Evolutionary conservation across 306 rosid genomes (phyloP), one percentile per base, ranked within the genome.

Genomic region (Delonix regia): DNA sequence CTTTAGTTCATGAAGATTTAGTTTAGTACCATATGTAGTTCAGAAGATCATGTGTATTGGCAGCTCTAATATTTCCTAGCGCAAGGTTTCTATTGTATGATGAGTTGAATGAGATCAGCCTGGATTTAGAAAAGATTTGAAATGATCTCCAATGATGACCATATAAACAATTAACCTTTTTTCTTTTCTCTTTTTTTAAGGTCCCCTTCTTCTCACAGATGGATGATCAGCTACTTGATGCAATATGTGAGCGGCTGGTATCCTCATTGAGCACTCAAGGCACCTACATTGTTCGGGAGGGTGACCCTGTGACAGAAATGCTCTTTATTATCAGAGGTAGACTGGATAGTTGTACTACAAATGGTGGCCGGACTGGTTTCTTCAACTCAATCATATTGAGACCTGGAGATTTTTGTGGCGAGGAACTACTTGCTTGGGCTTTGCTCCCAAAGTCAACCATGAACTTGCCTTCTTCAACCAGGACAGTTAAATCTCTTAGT

Each of bases 391-490:
- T 91, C 71, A 91, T 77, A 69, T 86, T 95, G 85, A 88, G 98
- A 74, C 97, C 97, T 33, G 98, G 98, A 72, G 97, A 95, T 74
- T 95, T 95, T 82, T 95, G 99, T 51, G 99, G 99, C 2, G 99
- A 95, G 84, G 99, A 95, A 77, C 89, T 95, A 22, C 99, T 95
- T 73, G 83, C 98, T 8, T 95, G 99, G 99, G 99, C 99, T 21
- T 83, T 95, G 83, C 94, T 85, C 45, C 98, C 98, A 61, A 93
- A 93, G 84, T 93, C 94, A 68, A 89, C 96, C 3, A 73, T 78
- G 49, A 95, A 91, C 83, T 80, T 95, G 85, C 99, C 99, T 33
- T 90, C 97, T 74, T 93, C 99, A 71, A 95, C 99, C 51, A 84
- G 98, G 81, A 90, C 98, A 33, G 97, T 93, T 24, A 89, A 39